phyloP scores from a whole-genome alignment of 2,329 filamentous ascomycete genomes.

The Talaromyces sp. region DNA sequence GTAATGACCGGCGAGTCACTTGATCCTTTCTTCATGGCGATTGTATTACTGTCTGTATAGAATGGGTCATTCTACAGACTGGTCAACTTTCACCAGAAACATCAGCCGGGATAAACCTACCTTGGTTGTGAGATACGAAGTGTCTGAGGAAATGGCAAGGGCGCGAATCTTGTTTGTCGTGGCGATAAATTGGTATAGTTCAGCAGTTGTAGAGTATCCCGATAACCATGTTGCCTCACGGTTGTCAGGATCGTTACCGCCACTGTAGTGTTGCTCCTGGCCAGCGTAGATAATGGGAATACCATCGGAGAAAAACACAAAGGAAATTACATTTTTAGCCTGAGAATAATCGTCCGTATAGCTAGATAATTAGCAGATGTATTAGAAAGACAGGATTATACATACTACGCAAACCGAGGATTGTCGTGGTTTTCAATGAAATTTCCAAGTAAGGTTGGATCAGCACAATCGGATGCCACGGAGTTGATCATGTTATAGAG shows the following conservation, averaged over 20 bases:
- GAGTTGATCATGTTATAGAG: constrained; percentile 31
- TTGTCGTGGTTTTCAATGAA: constrained; percentile 61
- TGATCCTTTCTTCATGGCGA: constrained; percentile 39
- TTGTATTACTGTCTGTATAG: constrained; percentile 38
- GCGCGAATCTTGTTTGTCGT: constrained; percentile 48
- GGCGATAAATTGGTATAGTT: constrained; percentile 46
- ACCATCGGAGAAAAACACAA: constrained; percentile 54
- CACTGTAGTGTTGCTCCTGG: constrained; percentile 58
- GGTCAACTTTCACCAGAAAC: not conserved
- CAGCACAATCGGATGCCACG: constrained; percentile 30
- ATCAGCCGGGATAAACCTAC: constrained; percentile 11
- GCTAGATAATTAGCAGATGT: not conserved
- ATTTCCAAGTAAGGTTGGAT: constrained; percentile 46
- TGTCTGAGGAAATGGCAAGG: constrained; percentile 34
- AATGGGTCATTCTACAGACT: constrained; percentile 32
- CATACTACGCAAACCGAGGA: constrained; percentile 45
- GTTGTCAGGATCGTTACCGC: constrained; percentile 44
- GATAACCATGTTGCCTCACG: constrained; percentile 57
- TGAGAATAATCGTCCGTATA: constrained; percentile 35
- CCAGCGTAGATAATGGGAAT: constrained; percentile 64
- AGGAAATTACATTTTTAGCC: constrained; percentile 58
- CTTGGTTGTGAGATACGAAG: constrained; percentile 36
- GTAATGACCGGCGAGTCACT: constrained; percentile 24
- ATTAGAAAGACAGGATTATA: not conserved
- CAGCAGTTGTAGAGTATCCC: constrained; percentile 41